Percentiles rank a stretch among this genome's conserved stretches.
These are phyloP conservation scores for Lepiota brunneoincarnata DNA, from an alignment of 768 basidiomycete species.

Conservation along the genomic window DNA sequence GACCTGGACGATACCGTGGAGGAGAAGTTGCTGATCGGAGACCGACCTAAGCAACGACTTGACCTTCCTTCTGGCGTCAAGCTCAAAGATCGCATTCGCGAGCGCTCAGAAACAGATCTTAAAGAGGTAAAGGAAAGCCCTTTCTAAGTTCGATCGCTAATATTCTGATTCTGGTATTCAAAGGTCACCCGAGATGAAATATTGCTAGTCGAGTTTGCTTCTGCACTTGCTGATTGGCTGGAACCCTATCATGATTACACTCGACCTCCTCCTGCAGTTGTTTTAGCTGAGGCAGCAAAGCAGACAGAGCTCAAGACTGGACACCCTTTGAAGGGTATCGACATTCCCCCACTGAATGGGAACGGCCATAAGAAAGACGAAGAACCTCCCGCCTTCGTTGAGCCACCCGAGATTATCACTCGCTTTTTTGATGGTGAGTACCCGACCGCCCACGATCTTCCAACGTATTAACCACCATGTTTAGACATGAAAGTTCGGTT, in stretches of 20 bases:
- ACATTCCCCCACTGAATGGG: constrained; percentile 41
- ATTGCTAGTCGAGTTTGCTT: constrained; percentile 55
- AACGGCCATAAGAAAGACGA: constrained; percentile 70
- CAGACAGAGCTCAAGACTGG: constrained; percentile 71
- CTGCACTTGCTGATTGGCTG: constrained; percentile 69
- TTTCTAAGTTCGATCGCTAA: constrained; percentile 6
- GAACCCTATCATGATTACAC: constrained; percentile 72
- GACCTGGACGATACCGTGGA: constrained; percentile 80
- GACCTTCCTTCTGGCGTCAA: constrained; percentile 48
- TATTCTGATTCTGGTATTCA: constrained; percentile 7
- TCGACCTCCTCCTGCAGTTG: constrained; percentile 67
- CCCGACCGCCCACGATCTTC: not conserved
- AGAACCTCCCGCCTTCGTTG: constrained; percentile 62
- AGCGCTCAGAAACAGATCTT: constrained; percentile 47
- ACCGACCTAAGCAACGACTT: constrained; percentile 66
- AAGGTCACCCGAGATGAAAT: constrained; percentile 70
- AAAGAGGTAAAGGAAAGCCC: constrained; percentile 41
- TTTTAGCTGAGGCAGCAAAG: constrained; percentile 73
- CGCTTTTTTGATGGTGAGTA: constrained; percentile 62
- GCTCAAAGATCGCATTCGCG: constrained; percentile 55
- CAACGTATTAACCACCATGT: not conserved
- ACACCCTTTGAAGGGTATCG: constrained; percentile 62
- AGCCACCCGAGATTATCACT: constrained; percentile 51
- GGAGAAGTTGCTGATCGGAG: constrained; percentile 78
- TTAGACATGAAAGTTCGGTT: constrained; percentile 59